Evolutionary conservation across 768 basidiomycete species (phyloP).

Genomic region (Cyclocybe cylindracea): DNA sequence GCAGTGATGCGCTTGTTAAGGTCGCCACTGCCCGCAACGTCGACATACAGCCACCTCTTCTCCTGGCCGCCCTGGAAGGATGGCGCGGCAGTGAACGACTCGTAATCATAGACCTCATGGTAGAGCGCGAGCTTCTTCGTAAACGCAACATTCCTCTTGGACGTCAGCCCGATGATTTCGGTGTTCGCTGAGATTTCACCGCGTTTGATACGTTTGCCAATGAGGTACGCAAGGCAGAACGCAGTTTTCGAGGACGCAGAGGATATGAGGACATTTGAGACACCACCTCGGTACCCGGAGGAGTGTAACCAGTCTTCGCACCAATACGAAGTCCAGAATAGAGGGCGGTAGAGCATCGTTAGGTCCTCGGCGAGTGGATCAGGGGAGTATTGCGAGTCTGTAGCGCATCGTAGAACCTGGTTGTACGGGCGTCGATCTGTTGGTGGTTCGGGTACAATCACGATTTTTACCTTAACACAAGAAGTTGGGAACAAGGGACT

Average conservation of each 20-base stretch:
- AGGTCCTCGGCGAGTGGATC: conserved; percentile 55
- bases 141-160: conserved; percentile 53
- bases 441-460: background rate
- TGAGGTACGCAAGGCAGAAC: conserved; percentile 65
- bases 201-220: conserved; percentile 43
- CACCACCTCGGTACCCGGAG: conserved; percentile 49
- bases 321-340: conserved; percentile 80
- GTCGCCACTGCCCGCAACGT: conserved; percentile 58
- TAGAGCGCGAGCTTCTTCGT: conserved; percentile 57
- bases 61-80: conserved; percentile 27
- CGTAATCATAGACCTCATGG: conserved; percentile 57
- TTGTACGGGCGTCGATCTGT: conserved; percentile 69
- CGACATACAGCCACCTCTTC: conserved; percentile 58
- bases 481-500: conserved; percentile 5
- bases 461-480: conserved; percentile 8
- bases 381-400: conserved; percentile 55
- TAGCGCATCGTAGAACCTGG: conserved; percentile 58
- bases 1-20: conserved; percentile 46
- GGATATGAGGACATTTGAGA: conserved; percentile 54
- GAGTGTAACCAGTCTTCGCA: conserved; percentile 68
- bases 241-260: conserved; percentile 76
- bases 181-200: conserved; percentile 26
- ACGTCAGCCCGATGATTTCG: conserved; percentile 62
- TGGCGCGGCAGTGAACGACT: conserved; percentile 34
- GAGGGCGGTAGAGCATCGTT: conserved; percentile 69